phyloP scores from a whole-genome alignment of 352 stramenopile genomes.

The Pilasporangium apinafurcum region DNA sequence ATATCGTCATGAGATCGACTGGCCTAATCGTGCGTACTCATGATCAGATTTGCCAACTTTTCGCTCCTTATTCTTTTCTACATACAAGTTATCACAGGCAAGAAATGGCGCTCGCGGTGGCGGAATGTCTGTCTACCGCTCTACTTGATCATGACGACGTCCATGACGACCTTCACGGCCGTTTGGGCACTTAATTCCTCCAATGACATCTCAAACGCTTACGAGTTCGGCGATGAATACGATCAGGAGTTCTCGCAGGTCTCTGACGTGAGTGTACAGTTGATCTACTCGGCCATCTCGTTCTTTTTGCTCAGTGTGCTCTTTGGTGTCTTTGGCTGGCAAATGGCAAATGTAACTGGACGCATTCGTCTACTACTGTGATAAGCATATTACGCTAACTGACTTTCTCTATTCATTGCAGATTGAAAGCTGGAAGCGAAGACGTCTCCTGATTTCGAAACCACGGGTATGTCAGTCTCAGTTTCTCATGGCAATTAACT shows the following conservation, averaged over 20 bases:
- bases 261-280: slow-evolving; percentile 68
- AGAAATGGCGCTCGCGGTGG: slow-evolving; percentile 65
- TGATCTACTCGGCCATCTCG: slow-evolving; percentile 76
- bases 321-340: slow-evolving; percentile 84
- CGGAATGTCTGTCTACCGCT: slow-evolving; percentile 78
- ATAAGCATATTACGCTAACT: neutral
- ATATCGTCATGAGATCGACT: too few species aligned
- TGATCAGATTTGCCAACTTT: slow-evolving; percentile 73
- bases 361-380: neutral
- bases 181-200: slow-evolving; percentile 85
- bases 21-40: slow-evolving; percentile 3
- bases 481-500: too few species aligned
- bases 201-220: slow-evolving; percentile 71
- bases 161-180: slow-evolving; percentile 79
- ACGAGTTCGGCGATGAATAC: slow-evolving; percentile 65
- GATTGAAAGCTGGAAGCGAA: slow-evolving; percentile 73
- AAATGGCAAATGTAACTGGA: slow-evolving; percentile 64
- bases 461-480: slow-evolving; percentile 47
- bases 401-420: slow-evolving; percentile 7
- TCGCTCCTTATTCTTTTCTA: slow-evolving; percentile 86
- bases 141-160: slow-evolving; percentile 75
- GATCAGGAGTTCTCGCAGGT: slow-evolving; percentile 81
- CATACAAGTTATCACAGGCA: slow-evolving; percentile 81
- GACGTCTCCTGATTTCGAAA: slow-evolving; percentile 64
- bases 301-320: slow-evolving; percentile 77